These are phyloP conservation scores for Mortierella sp. DNA, from an alignment of 371 early-diverging fungal genomes.

Conservation along the genomic window DNA sequence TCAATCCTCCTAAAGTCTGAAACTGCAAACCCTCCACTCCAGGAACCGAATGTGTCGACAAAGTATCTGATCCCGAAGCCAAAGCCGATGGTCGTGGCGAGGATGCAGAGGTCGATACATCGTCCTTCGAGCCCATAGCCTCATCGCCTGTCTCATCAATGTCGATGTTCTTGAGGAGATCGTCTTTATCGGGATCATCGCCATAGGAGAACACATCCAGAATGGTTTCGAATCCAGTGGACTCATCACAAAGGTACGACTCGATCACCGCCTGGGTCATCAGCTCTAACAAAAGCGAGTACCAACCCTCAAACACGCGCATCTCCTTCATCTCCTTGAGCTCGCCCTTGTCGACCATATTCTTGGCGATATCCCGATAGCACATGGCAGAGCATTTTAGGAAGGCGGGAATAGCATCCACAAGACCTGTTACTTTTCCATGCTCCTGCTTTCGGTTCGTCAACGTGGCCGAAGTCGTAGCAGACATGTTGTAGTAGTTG, in stretches of 20 bases:
- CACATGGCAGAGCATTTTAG: constrained; percentile 67
- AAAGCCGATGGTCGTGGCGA: background rate
- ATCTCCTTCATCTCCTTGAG: constrained; percentile 21
- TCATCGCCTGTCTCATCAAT: background rate
- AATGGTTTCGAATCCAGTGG: constrained; percentile 64
- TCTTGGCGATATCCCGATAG: constrained; percentile 49
- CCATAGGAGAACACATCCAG: constrained; percentile 71
- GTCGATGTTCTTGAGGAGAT: constrained; percentile 10
- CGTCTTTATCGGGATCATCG: constrained; percentile 58
- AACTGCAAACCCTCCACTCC: constrained; percentile 38
- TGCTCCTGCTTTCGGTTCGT: constrained; percentile 29
- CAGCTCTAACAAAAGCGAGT: constrained; percentile 64
- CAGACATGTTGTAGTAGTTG: constrained; percentile 38
- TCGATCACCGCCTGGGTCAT: constrained; percentile 72
- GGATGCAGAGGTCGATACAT: background rate
- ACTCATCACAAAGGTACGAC: constrained; percentile 67
- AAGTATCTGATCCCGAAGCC: constrained; percentile 1
- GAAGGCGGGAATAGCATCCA: constrained; percentile 69
- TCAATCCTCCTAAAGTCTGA: constrained; percentile 17
- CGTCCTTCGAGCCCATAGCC: background rate
- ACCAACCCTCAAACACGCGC: constrained; percentile 67
- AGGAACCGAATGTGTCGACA: background rate
- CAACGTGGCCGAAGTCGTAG: background rate
- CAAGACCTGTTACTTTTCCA: constrained; percentile 53
- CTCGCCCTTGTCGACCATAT: constrained; percentile 27